Conservation (phyloP, 441 rosid species). For the Manihot esculenta region DNA sequence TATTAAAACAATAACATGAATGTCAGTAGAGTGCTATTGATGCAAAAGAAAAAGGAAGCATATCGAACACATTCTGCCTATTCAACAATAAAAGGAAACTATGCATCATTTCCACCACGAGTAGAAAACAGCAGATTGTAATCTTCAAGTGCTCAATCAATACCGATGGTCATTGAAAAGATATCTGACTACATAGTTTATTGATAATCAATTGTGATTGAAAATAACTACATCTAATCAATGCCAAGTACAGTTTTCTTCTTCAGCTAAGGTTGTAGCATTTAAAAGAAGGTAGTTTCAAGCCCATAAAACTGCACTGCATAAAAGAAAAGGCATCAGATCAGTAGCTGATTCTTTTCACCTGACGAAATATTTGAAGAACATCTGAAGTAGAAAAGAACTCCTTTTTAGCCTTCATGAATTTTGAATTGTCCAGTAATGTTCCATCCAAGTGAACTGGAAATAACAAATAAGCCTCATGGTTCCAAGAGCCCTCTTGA, state of each 20-base stretch:
- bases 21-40: background rate
- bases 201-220: background rate
- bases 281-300: constrained; percentile 1
- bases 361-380: constrained; percentile 93
- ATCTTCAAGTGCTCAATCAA: background rate
- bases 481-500: constrained; percentile 72
- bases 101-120: background rate
- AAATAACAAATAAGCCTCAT: constrained; percentile 94
- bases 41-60: background rate
- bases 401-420: constrained; percentile 84
- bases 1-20: background rate
- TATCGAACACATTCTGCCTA: background rate
- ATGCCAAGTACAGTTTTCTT: background rate
- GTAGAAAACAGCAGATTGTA: background rate
- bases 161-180: background rate
- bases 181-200: background rate
- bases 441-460: constrained; percentile 98
- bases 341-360: constrained; percentile 26
- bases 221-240: background rate
- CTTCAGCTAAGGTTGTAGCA: background rate
- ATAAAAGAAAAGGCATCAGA: background rate
- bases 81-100: background rate
- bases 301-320: background rate
- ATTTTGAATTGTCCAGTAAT: constrained; percentile 68
- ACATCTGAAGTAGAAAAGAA: constrained; percentile 77